Base-by-base conservation (phyloP, 2,329 filamentous ascomycete genomes). In the Drechmeria coniospora region DNA sequence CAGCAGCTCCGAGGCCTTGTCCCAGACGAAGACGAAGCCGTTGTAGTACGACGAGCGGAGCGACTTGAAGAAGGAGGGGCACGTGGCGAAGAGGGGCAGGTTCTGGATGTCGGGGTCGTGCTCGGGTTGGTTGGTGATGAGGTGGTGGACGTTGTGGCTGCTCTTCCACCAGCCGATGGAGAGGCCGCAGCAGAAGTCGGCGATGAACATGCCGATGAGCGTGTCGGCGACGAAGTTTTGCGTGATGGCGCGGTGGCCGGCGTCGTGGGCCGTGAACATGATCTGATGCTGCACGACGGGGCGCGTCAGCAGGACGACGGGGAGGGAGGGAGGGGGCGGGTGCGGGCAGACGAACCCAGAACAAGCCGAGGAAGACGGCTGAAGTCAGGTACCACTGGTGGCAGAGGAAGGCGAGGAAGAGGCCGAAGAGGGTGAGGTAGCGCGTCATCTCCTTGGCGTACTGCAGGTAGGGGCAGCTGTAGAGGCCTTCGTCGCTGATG, bases 161-260 rank as follows among this genome's bases (percentile, higher is more conserved):
- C 65, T 66, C 54, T 78, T 77, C 72, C 72, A 77, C 72, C 72
- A 77, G 12, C 72, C 71, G 29, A 77, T 69, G 3, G 68, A 74
- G 12, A 78, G 55, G 20, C 72, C 72, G 36, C 71, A 74, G 53
- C 68, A 69, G 40, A 75, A 73, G 42, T 76, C 69, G 25, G 67
- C 72, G 20, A 77, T 57, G 39, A 75, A 71, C 33, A 73, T 61
- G 26, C 61, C 72, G 30, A 77, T 69, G 4, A 74, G 41, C 0
- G 66, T 71, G 43, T 78, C 72, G 12, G 55, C 38, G 3, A 59
- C 49, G 36, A 74, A 74, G 43, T 65, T 65, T 33, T 63, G 56
- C 0, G 72, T 74, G 34, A 78, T 76, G 33, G 67, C 70, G 16
- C 62, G 56, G 41, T 76, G 73, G 3, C 69, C 72, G 8, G 70